Base-by-base conservation (phyloP, 371 early-diverging fungal genomes). In the Mucor lusitanicus region DNA sequence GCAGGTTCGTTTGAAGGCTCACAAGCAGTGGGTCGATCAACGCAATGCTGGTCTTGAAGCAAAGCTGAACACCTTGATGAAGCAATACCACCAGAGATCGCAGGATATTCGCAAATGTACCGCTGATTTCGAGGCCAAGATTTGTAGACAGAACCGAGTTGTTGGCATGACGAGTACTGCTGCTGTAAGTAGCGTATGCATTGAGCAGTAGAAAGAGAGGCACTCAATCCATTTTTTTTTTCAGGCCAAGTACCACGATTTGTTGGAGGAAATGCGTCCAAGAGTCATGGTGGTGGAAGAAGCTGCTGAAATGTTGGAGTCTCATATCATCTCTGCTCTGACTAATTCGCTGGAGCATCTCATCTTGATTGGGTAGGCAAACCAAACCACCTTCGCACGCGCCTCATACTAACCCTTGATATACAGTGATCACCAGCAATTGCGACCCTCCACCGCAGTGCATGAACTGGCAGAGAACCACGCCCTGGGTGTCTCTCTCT, bases 161-260 rank as follows among this genome's bases (percentile, higher is more conserved):
- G 79, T 91, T 53, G 92, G 89, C 8, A 85, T 89, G 85, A 92
- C 91, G 0, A 91, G 90, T 53, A 89, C 88, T 19, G 92, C 87
- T 6, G 90, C 90, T 11, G 92, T 89, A 77, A 78, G 83, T 74
- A 27, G 55, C 9, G 11, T 46, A 25, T 58, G 17, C 53, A 21
- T 13, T 11, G 9, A 8, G 2, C 6, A 21, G 6, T 13, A 53
- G 13, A 53, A 15, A 53, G 15, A 21, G 15, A 9, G 53, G 13
- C 13, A 27, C 11, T 48, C 28, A 32, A 15, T 17, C 3, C 28
- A 11, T 35, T 12, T 23, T 28, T 17, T 69, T 15, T 23, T 32
- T 19, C 67, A 88, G 88, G 85, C 89, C 3, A 88, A 88, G 70
- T 86, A 87, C 50, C 89, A 88, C 39, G 84, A 84, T 67, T 66